Percentiles rank a stretch among this genome's conserved stretches.
phyloP scores from a whole-genome alignment of 1,284 basidiomycete genomes.

The Malassezia cuniculi region DNA sequence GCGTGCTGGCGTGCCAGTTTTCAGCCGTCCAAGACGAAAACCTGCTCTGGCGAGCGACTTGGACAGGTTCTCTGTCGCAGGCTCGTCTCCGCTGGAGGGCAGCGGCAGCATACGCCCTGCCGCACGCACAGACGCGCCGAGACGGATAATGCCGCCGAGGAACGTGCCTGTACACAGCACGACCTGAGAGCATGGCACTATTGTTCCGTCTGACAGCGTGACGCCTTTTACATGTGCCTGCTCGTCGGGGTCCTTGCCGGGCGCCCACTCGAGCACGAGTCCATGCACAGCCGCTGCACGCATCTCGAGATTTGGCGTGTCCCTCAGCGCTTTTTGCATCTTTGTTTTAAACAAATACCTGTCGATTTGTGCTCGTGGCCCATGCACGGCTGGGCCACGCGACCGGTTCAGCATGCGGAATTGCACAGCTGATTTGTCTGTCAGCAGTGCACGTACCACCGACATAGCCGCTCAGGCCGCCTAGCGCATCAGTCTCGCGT shows the following conservation, averaged over 20 bases:
- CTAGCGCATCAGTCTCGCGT: constrained; percentile 72
- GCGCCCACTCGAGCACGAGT: constrained; percentile 55
- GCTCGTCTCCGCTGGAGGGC: constrained; percentile 50
- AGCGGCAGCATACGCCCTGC: constrained; percentile 69
- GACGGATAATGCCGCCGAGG: constrained; percentile 73
- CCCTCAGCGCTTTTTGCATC: constrained; percentile 60
- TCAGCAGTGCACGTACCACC: constrained; percentile 51
- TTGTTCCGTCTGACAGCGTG: too few species aligned
- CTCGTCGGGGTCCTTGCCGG: constrained; percentile 16
- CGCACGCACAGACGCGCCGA: constrained; percentile 64
- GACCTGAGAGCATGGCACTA: constrained; percentile 64
- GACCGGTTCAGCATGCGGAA: constrained; percentile 73
- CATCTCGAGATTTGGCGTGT: constrained; percentile 59
- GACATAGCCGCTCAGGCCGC: constrained; percentile 63
- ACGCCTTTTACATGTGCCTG: too few species aligned
- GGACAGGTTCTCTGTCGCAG: constrained; percentile 55
- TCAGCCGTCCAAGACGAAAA: constrained; percentile 66
- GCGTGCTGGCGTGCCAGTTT: constrained; percentile 78
- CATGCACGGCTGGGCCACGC: constrained; percentile 77
- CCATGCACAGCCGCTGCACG: constrained; percentile 66
- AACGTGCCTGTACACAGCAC: constrained; percentile 84
- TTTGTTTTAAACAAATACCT: constrained; percentile 64
- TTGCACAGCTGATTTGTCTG: constrained; percentile 73
- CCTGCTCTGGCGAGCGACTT: constrained; percentile 60
- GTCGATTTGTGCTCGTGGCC: constrained; percentile 78